Evolutionary conservation across 2,329 filamentous ascomycete species (phyloP), one percentile per base, ranked within the genome.

Genomic region (Xylaria sp.): DNA sequence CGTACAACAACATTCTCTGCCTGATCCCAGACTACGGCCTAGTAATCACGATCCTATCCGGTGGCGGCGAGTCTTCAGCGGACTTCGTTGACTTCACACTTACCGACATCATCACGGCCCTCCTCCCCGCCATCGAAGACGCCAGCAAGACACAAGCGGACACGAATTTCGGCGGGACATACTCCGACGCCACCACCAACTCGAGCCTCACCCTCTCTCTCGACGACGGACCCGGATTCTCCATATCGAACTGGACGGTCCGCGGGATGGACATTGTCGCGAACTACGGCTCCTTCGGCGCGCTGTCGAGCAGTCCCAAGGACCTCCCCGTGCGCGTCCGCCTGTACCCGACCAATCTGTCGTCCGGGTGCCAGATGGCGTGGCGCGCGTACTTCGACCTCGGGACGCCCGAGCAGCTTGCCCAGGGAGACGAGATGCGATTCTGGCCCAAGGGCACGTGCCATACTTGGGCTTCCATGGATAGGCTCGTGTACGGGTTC

Each of bases 121-220:
- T 86, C 0, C 64, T 85, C 0, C 82, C 82, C 0, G 82, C 80
- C 0, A 66, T 86, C 7, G 83, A 86, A 46, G 73, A 79, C 26
- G 83, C 82, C 1, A 79, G 82, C 7, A 79, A 80, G 17, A 74
- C 77, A 6, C 78, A 84, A 53, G 79, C 80, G 0, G 59, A 59
- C 13, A 31, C 66, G 3, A 69, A 65, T 0, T 80, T 80, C 65
- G 79, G 72, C 0, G 83, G 83, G 31, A 79, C 75, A 0, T 86
- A 83, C 66, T 62, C 63, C 0, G 80, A 84, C 44, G 69, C 72
- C 7, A 68, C 67, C 0, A 81, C 77, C 20, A 81, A 83, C 74
- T 83, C 83, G 0, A 81, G 74, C 15, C 72, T 85, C 15, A 77
- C 77, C 0, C 75, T 85, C 17, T 65, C 73, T 0, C 63, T 81